Base-by-base conservation (phyloP, 192 early-diverging fungal genomes). In the Mortierella antarctica region DNA sequence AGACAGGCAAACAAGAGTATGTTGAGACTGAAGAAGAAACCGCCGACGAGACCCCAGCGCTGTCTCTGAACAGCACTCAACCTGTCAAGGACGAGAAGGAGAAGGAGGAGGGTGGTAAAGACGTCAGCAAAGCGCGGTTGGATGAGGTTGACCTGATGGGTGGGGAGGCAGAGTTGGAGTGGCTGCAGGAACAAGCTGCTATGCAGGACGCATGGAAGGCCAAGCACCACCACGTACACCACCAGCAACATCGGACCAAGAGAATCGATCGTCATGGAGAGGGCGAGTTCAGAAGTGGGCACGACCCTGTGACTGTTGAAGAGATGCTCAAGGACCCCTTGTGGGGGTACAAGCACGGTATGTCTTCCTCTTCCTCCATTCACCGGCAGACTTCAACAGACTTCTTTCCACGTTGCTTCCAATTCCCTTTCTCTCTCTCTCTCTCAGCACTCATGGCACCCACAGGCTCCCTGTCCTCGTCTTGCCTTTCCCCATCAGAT, bases 61-160 rank as follows among this genome's bases (percentile, higher is more conserved):
- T 31, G 31, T 31, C 31, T 31, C 31, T 31, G 31, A 51, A 15
- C 50, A 2, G 11, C 50, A 51, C 17, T 15, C 50, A 51, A 51
- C 50, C 13, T 51, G 50, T 2, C 31, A 31, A 31, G 31, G 31
- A 31, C 3, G 31, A 31, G 31, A 31, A 3, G 31, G 45, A 39
- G 21, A 13, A 40, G 12, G 23, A 60, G 3, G 45, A 31, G 6
- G 4, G 0, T 56, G 55, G 45, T 52, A 17, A 49, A 21, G 21
- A 62, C 4, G 44, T 14, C 55, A 9, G 21, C 6, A 48, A 39
- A 45, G 54, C 64, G 5, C 62, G 55, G 48, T 17, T 54, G 40
- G 77, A 80, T 57, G 59, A 80, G 42, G 68, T 70, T 20, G 77
- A 72, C 18, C 17, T 80, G 8, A 39, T 80, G 57, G 59, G 65